Base-by-base conservation (phyloP, 331 rosid genomes). In the Spiraea crenata region DNA sequence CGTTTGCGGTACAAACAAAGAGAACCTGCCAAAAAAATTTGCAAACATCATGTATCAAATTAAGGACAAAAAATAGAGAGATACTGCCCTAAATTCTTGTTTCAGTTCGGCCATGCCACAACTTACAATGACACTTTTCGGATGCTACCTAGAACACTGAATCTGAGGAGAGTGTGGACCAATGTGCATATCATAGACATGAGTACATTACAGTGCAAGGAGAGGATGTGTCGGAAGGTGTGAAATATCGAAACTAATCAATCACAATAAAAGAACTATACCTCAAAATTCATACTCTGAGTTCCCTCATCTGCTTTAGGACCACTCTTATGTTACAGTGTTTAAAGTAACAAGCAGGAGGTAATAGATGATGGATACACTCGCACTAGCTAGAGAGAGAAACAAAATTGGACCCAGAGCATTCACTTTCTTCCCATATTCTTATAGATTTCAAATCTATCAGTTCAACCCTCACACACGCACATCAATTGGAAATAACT, bases 1-100 rank as follows among this genome's bases (percentile, higher is more conserved):
- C 96, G 80, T 95, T 95, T 47, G 98, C 93, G 12, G 98, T 95
- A 87, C 93, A 89, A 66, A 91, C 98, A 86, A 95, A 91, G 65
- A 95, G 91, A 85, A 95, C 96, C 96, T 91, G 90, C 82, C 74
- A 74, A 56, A 64, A 64, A 63, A 82, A 37, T 76, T 83, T 72
- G 71, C 66, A 37, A 57, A 51, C 74, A 51, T 60, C 16, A 72
- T 71, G 52, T 31, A 48, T 34, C 9, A 7, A 38, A 31, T 69
- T 76, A 65, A 48, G 42, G 46, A 54, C 19, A 61, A 34, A 35
- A 44, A 37, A 46, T 4, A 46, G 39, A 59, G 5, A 58, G 58
- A 48, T 59, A 59, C 37, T 11, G 31, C 8, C 10, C 61, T 41
- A 11, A 16, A 37, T 54, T 49, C 62, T 39, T 14, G 14, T 58